A percentile compares a stretch with the other conserved stretches of the same genome.
These are phyloP conservation scores for Fusarium torulosum DNA, from an alignment of 2,329 filamentous ascomycete species.

Conservation along the genomic window DNA sequence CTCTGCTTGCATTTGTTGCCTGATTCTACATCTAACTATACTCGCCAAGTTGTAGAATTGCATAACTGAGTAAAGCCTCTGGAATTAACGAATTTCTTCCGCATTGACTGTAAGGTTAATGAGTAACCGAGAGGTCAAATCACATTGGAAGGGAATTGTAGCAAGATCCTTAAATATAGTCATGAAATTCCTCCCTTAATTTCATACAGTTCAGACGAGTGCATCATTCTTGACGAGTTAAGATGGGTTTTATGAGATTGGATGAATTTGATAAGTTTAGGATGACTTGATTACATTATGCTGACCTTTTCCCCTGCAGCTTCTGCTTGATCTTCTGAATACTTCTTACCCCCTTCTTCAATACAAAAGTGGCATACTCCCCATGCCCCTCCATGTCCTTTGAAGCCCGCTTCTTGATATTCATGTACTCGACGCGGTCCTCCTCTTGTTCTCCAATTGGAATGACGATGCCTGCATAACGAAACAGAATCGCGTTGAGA, in stretches of 20 bases:
- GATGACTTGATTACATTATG: too few relatives aligned
- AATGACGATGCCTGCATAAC: conserved; percentile 45
- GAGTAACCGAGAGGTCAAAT: too few relatives aligned
- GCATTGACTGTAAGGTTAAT: too few relatives aligned
- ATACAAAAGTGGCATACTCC: conserved; percentile 46
- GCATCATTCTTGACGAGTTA: neutral
- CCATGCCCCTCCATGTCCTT: conserved; percentile 46
- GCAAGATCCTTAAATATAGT: too few relatives aligned
- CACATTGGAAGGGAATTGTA: too few relatives aligned
- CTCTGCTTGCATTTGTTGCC: too few relatives aligned
- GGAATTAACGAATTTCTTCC: too few relatives aligned
- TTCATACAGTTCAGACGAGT: neutral
- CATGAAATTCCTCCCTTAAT: too few relatives aligned
- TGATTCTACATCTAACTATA: neutral
- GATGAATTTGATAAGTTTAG: neutral
- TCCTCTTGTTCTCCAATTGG: conserved; percentile 41
- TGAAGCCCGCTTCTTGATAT: conserved; percentile 45
- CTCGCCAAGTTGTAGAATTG: too few relatives aligned
- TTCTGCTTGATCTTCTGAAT: conserved; percentile 45
- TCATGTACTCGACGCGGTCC: conserved; percentile 38
- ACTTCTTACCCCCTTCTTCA: conserved; percentile 20
- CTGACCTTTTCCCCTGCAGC: conserved; percentile 26
- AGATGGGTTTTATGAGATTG: neutral
- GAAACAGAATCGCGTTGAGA: conserved; percentile 53
- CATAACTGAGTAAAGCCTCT: too few relatives aligned